Percentiles rank a stretch among this genome's conserved stretches.
These are phyloP conservation scores for Solanum okadae DNA, from an alignment of 257 asterid genomes.

Conservation along the genomic window DNA sequence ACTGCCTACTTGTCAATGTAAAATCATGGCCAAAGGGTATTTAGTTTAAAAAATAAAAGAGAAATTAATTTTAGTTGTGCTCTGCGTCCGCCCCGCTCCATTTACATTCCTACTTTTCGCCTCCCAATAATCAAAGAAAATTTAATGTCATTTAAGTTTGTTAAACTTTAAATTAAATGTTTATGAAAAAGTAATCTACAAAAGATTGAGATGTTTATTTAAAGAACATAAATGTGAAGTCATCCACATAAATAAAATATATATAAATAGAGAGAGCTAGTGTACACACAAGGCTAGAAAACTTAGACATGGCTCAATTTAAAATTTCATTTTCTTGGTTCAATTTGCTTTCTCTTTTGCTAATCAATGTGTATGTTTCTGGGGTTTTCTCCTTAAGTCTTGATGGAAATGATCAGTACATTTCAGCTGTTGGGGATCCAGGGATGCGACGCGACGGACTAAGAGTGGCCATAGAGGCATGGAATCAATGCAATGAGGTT, in stretches of 20 bases:
- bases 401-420: slow-evolving; percentile 10
- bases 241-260: not conserved
- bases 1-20: no score
- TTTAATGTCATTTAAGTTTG: not conserved
- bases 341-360: not conserved
- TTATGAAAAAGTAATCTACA: not conserved
- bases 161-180: no score
- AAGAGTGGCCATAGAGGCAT: slow-evolving; percentile 81
- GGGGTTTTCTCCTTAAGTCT: not conserved
- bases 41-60: no score
- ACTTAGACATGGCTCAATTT: slow-evolving; percentile 1
- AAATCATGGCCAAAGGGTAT: no score
- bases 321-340: not conserved
- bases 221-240: not conserved
- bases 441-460: slow-evolving; percentile 63
- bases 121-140: not conserved
- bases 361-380: slow-evolving; percentile 14
- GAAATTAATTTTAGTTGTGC: no score
- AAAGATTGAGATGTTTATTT: not conserved
- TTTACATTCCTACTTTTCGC: not conserved
- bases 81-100: no score
- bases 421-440: slow-evolving; percentile 73
- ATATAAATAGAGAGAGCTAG: not conserved
- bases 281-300: not conserved
- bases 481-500: slow-evolving; percentile 89